Conservation (phyloP, 257 asterid species). For the Agastache rugosa region DNA sequence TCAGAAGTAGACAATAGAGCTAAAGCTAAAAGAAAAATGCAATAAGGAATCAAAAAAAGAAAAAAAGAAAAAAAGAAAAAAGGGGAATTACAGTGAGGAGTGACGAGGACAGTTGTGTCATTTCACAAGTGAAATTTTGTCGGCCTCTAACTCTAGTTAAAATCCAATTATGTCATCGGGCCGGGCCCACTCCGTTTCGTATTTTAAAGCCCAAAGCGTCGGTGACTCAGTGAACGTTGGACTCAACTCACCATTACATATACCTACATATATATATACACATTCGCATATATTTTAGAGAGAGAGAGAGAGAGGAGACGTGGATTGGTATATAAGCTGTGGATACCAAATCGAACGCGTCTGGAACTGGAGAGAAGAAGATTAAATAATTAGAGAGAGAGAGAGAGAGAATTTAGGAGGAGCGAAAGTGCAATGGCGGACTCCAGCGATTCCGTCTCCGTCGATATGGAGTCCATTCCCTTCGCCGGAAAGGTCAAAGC, state of each 20-base stretch:
- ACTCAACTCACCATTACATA: conserved; percentile 49
- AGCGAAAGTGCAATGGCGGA: conserved; percentile 75
- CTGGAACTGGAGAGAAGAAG: conserved; percentile 33
- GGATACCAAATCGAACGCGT: conserved; percentile 67
- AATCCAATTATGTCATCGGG: conserved; percentile 38
- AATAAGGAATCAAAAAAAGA: background rate
- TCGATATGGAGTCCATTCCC: conserved; percentile 81
- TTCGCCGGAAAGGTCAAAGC: conserved; percentile 85
- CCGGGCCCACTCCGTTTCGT: conserved; percentile 42
- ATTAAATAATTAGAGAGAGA: conserved; percentile 41
- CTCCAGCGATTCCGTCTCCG: conserved; percentile 89
- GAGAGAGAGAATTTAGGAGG: conserved; percentile 31
- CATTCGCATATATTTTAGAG: conserved; percentile 4
- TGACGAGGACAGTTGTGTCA: conserved; percentile 43
- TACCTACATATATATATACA: conserved; percentile 1
- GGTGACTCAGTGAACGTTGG: conserved; percentile 68
- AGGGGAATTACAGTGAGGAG: conserved; percentile 8
- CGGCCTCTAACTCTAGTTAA: conserved; percentile 53
- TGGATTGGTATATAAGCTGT: conserved; percentile 57
- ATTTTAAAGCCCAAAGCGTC: conserved; percentile 49
- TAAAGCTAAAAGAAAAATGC: background rate
- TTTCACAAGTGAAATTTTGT: conserved; percentile 39
- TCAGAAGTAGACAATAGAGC: conserved; percentile 23
- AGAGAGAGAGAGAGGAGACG: conserved; percentile 41
- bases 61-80: background rate